A percentile compares a stretch with the other conserved stretches of the same genome.
These are phyloP conservation scores for Saccharomycopsis guyanensis DNA, from an alignment of 805 yeast species.

Conservation along the genomic window DNA sequence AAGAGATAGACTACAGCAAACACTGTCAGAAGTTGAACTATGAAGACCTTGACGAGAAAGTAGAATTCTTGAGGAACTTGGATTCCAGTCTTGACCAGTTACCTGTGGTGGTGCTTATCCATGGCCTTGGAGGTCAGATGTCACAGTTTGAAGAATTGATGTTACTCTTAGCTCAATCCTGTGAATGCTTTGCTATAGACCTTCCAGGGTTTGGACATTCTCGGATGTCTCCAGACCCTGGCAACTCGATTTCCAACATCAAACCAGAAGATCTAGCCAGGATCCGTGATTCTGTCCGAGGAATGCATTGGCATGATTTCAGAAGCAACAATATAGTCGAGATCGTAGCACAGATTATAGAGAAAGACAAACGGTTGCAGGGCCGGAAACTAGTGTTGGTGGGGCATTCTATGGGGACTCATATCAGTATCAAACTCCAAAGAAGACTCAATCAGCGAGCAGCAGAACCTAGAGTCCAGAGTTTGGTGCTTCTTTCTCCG, in stretches of 20 bases:
- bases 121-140: constrained; percentile 87
- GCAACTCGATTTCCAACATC: constrained; percentile 8
- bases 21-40: constrained; percentile 13
- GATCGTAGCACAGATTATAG: constrained; percentile 14
- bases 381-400: constrained; percentile 34
- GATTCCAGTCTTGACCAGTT: constrained; percentile 30
- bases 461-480: constrained; percentile 14
- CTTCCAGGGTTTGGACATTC: constrained; percentile 77
- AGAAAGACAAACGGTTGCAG: constrained; percentile 19
- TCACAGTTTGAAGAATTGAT: constrained; percentile 72
- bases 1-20: constrained; percentile 10
- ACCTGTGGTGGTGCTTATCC: constrained; percentile 63
- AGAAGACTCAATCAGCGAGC: constrained; percentile 24
- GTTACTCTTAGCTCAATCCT: constrained; percentile 52
- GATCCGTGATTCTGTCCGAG: neutral
- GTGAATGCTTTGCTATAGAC: constrained; percentile 64
- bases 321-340: constrained; percentile 14
- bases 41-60: constrained; percentile 8
- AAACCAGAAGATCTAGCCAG: constrained; percentile 14
- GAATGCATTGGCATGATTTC: constrained; percentile 17
- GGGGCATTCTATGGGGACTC: constrained; percentile 75
- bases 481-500: neutral
- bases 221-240: constrained; percentile 2
- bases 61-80: constrained; percentile 14
- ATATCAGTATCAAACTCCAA: constrained; percentile 41